Conservation (phyloP, 768 basidiomycete genomes). For the Amanita inopinata region DNA sequence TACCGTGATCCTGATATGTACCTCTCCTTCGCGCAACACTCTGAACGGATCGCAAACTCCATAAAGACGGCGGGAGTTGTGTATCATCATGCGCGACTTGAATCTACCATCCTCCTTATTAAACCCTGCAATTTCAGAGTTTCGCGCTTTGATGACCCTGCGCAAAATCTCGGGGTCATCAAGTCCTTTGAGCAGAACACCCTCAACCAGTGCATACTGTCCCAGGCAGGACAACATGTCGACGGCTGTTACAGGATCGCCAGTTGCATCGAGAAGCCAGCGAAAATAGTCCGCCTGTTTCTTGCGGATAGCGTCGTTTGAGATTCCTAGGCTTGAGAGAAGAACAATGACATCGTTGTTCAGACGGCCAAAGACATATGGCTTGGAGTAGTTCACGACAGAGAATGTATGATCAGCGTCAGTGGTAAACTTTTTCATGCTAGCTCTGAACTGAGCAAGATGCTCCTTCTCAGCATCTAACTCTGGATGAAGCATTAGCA, state of each 20-base stretch:
- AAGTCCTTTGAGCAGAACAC: conserved; percentile 43
- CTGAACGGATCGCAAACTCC: conserved; percentile 62
- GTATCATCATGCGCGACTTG: conserved; percentile 50
- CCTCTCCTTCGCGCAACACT: conserved; percentile 53
- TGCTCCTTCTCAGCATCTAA: conserved; percentile 37
- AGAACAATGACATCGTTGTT: conserved; percentile 66
- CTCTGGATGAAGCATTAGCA: conserved; percentile 56
- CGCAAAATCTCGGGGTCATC: conserved; percentile 31
- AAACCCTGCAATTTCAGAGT: conserved; percentile 40
- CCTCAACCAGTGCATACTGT: conserved; percentile 40
- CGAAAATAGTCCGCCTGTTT: conserved; percentile 51
- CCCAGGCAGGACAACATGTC: conserved; percentile 47
- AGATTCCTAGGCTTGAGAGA: conserved; percentile 52
- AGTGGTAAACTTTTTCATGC: conserved; percentile 63
- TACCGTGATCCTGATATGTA: conserved; percentile 48
- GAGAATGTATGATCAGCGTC: conserved; percentile 52
- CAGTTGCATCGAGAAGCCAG: conserved; percentile 45
- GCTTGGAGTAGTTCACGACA: conserved; percentile 53
- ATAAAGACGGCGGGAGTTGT: conserved; percentile 51
- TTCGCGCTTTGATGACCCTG: conserved; percentile 35
- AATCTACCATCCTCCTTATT: conserved; percentile 40
- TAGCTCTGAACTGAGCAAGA: conserved; percentile 50
- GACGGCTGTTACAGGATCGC: conserved; percentile 37
- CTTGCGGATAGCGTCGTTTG: conserved; percentile 38
- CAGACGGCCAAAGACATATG: conserved; percentile 54